Percentiles rank a stretch among this genome's conserved stretches.
These are phyloP conservation scores for Amoeboaphelidium protococcarum DNA, from an alignment of 371 early-diverging fungal genomes.

Conservation along the genomic window DNA sequence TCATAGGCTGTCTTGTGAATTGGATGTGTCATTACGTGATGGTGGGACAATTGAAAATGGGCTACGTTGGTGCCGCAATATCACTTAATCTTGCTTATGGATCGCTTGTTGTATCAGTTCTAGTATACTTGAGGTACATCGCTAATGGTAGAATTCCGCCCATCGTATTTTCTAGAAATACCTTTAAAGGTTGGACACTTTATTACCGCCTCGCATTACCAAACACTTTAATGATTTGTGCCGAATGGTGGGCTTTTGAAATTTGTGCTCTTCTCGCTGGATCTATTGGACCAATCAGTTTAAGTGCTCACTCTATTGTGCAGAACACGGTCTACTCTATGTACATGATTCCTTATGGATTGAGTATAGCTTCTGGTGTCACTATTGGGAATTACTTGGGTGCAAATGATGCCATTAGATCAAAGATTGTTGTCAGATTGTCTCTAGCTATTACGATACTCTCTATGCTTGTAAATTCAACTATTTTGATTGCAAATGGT, in stretches of 20 bases:
- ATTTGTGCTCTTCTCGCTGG: not conserved
- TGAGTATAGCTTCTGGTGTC: not conserved
- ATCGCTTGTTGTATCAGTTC: not conserved
- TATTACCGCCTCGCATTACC: not conserved
- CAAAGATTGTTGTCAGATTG: not conserved
- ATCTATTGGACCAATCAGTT: not conserved
- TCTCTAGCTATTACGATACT: not conserved
- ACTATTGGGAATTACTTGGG: not conserved
- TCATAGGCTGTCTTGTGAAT: not conserved
- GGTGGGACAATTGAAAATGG: not conserved
- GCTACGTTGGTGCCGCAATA: not conserved
- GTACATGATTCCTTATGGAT: not conserved
- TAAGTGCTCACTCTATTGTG: not conserved
- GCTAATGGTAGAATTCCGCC: not conserved
- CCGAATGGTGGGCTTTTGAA: slow-evolving; percentile 1
- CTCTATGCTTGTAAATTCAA: not conserved
- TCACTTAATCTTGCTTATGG: not conserved
- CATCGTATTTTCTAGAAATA: not conserved
- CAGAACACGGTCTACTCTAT: not conserved
- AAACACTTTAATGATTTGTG: not conserved
- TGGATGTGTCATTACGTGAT: not conserved
- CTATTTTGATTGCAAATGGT: not conserved
- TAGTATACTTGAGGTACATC: not conserved
- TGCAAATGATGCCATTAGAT: not conserved
- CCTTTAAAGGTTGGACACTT: not conserved